Conservation (phyloP, 345 rosid genomes). For the Populus ilicifolia region DNA sequence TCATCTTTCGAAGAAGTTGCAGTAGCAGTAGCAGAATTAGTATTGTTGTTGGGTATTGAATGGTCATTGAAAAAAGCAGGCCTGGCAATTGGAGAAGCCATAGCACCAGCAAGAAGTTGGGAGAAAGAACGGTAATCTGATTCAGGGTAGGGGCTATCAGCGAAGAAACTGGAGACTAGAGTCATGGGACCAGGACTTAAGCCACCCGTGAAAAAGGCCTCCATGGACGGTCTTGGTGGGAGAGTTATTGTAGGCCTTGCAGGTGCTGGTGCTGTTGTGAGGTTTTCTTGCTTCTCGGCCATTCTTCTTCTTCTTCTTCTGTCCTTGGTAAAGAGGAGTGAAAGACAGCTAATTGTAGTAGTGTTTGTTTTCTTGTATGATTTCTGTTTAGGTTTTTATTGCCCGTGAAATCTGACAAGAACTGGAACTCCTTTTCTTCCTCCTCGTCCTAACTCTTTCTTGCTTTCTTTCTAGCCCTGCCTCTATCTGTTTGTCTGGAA, state of each 20-base stretch:
- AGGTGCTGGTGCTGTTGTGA: conserved; percentile 26
- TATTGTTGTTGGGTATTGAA: not conserved
- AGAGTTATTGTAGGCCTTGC: conserved; percentile 64
- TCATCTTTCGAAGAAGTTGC: conserved; percentile 18
- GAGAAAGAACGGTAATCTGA: conserved; percentile 65
- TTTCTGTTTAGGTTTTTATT: no score
- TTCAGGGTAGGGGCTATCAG: conserved; percentile 46
- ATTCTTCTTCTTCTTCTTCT: conserved; percentile 14
- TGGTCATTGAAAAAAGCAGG: conserved; percentile 16
- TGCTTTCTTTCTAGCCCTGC: no score
- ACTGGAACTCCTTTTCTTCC: no score
- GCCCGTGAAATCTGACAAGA: no score
- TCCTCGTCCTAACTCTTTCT: no score
- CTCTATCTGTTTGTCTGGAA: no score
- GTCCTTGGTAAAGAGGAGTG: not conserved
- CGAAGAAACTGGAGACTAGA: conserved; percentile 74
- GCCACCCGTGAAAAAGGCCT: conserved; percentile 46
- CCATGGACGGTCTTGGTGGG: conserved; percentile 61
- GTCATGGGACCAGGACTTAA: conserved; percentile 92
- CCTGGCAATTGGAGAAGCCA: conserved; percentile 59
- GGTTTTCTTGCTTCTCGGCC: conserved; percentile 43
- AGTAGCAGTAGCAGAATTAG: not conserved
- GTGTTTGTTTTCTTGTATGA: no score
- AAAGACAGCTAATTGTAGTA: not conserved
- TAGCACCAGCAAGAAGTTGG: conserved; percentile 87